Evolutionary conservation across 2,329 filamentous ascomycete genomes (phyloP).

Genomic region (Epichloe sylvatica): DNA sequence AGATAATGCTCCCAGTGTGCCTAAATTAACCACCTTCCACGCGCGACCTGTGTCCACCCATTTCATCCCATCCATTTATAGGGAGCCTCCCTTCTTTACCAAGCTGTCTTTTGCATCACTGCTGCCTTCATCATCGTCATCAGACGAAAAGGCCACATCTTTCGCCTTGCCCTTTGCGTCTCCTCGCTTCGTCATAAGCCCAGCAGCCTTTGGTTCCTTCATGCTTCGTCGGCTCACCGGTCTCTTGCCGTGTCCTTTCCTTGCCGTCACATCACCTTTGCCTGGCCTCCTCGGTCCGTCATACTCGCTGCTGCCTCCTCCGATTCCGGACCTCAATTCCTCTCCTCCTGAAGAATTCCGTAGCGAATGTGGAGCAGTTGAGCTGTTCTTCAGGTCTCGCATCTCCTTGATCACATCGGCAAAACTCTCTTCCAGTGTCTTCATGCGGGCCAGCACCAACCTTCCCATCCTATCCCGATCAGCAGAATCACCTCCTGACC

Average conservation of each 20-base stretch:
- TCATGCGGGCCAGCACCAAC: slow-evolving; percentile 79
- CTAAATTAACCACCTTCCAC: background rate
- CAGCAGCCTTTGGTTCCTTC: slow-evolving; percentile 25
- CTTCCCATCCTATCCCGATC: slow-evolving; percentile 59
- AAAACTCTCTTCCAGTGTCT: slow-evolving; percentile 82
- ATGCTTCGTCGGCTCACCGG: slow-evolving; percentile 28
- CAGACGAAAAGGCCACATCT: slow-evolving; percentile 24
- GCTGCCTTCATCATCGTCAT: slow-evolving; percentile 23
- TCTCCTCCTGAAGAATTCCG: slow-evolving; percentile 38
- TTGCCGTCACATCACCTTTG: slow-evolving; percentile 16
- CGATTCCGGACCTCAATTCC: slow-evolving; percentile 15
- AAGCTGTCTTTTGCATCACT: slow-evolving; percentile 19
- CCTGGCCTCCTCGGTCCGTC: slow-evolving; percentile 16
- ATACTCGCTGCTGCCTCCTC: slow-evolving; percentile 24
- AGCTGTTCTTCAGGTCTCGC: slow-evolving; percentile 42
- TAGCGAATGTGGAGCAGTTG: slow-evolving; percentile 32
- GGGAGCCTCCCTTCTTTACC: slow-evolving; percentile 22
- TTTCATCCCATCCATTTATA: slow-evolving; percentile 14
- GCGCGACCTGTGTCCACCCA: background rate
- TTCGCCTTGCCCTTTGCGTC: slow-evolving; percentile 35
- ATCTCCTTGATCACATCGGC: slow-evolving; percentile 75
- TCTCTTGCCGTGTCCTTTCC: slow-evolving; percentile 15
- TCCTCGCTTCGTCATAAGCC: slow-evolving; percentile 13
- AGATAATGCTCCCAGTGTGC: background rate
- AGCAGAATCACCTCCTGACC: slow-evolving; percentile 22